phyloP scores from a whole-genome alignment of 129 eudicot species.

The Gnaphalium uliginosum region DNA sequence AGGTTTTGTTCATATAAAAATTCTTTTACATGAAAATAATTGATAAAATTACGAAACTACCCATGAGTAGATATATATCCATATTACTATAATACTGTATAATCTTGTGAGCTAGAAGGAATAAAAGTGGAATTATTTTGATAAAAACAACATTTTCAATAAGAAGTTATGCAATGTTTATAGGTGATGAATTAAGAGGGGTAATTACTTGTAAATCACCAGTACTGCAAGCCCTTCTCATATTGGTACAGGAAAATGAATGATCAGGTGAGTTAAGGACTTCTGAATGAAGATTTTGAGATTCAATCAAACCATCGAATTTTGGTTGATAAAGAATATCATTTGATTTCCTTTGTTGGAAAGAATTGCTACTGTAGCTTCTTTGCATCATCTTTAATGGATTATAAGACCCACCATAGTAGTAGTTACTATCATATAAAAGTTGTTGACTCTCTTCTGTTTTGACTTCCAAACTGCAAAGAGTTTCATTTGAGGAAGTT shows the following conservation, averaged over 20 bases:
- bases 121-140: not conserved
- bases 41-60: conserved; percentile 8
- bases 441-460: conserved; percentile 63
- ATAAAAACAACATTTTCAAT: not conserved
- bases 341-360: conserved; percentile 46
- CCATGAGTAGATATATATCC: not conserved
- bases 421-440: conserved; percentile 20
- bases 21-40: not conserved
- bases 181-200: conserved; percentile 14
- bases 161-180: not conserved
- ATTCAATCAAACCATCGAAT: conserved; percentile 45
- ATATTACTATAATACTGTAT: not conserved
- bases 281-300: conserved; percentile 41
- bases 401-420: conserved; percentile 41
- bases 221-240: conserved; percentile 89
- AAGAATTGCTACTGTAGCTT: conserved; percentile 75
- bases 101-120: conserved; percentile 22
- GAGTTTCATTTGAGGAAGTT: conserved; percentile 32
- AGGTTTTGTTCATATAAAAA: not conserved
- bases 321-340: conserved; percentile 52
- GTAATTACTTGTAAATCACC: conserved; percentile 79
- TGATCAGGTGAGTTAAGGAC: conserved; percentile 47
- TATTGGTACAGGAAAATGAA: conserved; percentile 49
- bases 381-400: conserved; percentile 75
- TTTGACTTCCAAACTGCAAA: conserved; percentile 52